Evolutionary conservation across 2,329 filamentous ascomycete genomes (phyloP).

Genomic region (Exutisphaerella laricina): DNA sequence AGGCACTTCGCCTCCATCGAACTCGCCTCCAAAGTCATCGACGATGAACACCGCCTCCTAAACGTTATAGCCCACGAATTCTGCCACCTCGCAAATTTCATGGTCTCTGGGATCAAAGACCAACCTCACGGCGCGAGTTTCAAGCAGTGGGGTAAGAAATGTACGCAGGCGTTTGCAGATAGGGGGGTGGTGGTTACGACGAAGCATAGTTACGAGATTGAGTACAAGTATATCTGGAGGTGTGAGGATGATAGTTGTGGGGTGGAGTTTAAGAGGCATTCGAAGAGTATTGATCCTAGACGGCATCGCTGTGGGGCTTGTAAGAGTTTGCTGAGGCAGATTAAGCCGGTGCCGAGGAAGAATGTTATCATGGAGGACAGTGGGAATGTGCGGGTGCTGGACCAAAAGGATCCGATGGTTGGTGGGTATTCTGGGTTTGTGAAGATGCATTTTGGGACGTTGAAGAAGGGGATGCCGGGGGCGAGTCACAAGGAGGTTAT

Average conservation of each 20-base stretch:
- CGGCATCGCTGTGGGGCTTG: slow-evolving; percentile 74
- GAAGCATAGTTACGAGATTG: slow-evolving; percentile 82
- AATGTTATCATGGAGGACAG: slow-evolving; percentile 21
- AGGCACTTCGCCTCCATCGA: slow-evolving; percentile 67
- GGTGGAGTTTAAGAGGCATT: slow-evolving; percentile 74
- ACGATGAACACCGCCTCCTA: slow-evolving; percentile 67
- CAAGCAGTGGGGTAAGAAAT: slow-evolving; percentile 63
- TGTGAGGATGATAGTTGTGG: slow-evolving; percentile 58
- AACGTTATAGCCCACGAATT: slow-evolving; percentile 97
- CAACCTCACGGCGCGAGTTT: slow-evolving; percentile 82
- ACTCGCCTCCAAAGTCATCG: slow-evolving; percentile 81
- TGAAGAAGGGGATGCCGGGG: slow-evolving; percentile 53
- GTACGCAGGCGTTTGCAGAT: slow-evolving; percentile 53
- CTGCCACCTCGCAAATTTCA: slow-evolving; percentile 89
- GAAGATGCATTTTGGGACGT: slow-evolving; percentile 60
- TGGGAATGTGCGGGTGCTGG: not conserved
- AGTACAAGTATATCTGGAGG: slow-evolving; percentile 86
- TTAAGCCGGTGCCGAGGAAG: slow-evolving; percentile 65
- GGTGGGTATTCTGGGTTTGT: slow-evolving; percentile 56
- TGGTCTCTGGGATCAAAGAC: slow-evolving; percentile 68
- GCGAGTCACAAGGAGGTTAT: slow-evolving; percentile 62
- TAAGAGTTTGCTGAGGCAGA: slow-evolving; percentile 63
- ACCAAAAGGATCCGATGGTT: slow-evolving; percentile 19
- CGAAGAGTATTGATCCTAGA: slow-evolving; percentile 70
- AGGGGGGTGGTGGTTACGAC: slow-evolving; percentile 74